Conservation (phyloP, 176 grass and related monocot species). For the Rhipidocladum racemiflorum region DNA sequence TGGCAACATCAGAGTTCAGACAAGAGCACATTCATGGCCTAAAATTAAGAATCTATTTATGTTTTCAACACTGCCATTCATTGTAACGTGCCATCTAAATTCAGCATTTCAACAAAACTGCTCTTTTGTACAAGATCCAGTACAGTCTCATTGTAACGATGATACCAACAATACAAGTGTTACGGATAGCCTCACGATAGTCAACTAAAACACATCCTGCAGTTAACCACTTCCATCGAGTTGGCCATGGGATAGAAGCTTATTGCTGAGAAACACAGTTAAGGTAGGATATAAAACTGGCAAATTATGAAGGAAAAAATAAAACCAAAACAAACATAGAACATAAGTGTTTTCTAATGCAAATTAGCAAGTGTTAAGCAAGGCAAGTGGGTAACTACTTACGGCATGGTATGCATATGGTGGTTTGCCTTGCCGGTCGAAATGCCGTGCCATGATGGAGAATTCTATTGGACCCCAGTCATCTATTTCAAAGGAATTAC, state of each 20-base stretch:
- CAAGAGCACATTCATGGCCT: neutral
- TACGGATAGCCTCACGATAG: neutral
- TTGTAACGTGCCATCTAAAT: neutral
- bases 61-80: neutral
- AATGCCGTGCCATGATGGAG: constrained; percentile 89
- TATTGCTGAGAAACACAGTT: constrained; percentile 63
- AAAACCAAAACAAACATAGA: neutral
- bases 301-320: neutral
- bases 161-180: neutral
- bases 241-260: constrained; percentile 80
- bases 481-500: constrained; percentile 88
- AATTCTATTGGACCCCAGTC: constrained; percentile 92
- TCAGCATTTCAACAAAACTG: neutral
- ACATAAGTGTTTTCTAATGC: neutral
- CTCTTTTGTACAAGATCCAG: neutral
- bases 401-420: constrained; percentile 92
- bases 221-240: constrained; percentile 58
- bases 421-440: constrained; percentile 86
- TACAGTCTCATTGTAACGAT: neutral
- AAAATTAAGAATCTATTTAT: neutral
- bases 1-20: neutral
- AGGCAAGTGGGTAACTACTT: constrained; percentile 19
- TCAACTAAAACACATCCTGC: neutral
- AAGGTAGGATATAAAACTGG: neutral
- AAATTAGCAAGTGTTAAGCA: neutral